Conservation (phyloP, 371 early-diverging fungal genomes). For the Rhizopus arrhizus region DNA sequence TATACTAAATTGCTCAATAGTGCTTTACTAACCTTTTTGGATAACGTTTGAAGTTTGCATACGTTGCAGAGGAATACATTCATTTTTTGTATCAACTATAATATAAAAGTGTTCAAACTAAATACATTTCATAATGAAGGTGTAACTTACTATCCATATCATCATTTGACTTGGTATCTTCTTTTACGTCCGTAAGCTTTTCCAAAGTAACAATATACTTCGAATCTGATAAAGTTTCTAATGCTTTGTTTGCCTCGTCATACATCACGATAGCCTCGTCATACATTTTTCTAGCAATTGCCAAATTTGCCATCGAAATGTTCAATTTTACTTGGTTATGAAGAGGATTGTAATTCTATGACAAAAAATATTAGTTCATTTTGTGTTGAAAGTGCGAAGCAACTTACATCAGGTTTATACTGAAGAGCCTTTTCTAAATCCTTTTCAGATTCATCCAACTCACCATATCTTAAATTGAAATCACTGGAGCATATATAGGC, state of each 20-base stretch:
- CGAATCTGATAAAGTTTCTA: slow-evolving; percentile 52
- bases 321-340: slow-evolving; percentile 31
- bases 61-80: slow-evolving; percentile 22
- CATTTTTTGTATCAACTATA: slow-evolving; percentile 8
- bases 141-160: background rate
- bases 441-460: slow-evolving; percentile 43
- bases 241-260: slow-evolving; percentile 41
- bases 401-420: background rate
- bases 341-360: slow-evolving; percentile 15
- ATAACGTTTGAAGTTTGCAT: slow-evolving; percentile 19
- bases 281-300: slow-evolving; percentile 34
- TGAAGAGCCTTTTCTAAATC: slow-evolving; percentile 8
- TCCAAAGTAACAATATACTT: background rate
- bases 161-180: background rate
- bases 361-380: background rate
- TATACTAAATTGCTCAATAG: background rate
- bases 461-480: slow-evolving; percentile 51
- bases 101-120: background rate
- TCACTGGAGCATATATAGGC: slow-evolving; percentile 60
- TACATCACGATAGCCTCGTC: slow-evolving; percentile 51
- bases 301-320: slow-evolving; percentile 51
- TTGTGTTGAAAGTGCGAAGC: background rate
- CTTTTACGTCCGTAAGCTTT: background rate
- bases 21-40: slow-evolving; percentile 23
- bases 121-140: background rate